These are phyloP conservation scores for cucumber (Cucumis sativus) DNA, from an alignment of 306 rosid species.

Conservation along the genomic window DNA sequence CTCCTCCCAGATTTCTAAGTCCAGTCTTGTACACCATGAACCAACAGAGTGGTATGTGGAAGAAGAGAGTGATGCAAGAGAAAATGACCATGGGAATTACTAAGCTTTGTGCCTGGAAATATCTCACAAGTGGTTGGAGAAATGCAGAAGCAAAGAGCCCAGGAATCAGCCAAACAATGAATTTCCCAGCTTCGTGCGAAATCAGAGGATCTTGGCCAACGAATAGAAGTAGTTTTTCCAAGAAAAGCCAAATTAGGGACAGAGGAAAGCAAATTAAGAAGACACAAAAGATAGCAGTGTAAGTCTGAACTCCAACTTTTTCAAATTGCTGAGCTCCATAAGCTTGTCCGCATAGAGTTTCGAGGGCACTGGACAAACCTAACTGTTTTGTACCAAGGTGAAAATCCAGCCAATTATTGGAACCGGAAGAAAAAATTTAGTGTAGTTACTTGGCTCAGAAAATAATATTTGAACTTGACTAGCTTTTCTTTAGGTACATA, in stretches of 20 bases:
- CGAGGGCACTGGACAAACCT: constrained; percentile 30
- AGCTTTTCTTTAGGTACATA: neutral
- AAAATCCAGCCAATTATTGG: neutral
- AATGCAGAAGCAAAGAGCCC: constrained; percentile 54
- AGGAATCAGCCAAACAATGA: constrained; percentile 52
- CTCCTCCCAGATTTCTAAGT: constrained; percentile 47
- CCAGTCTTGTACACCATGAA: constrained; percentile 45
- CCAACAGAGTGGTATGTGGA: constrained; percentile 62
- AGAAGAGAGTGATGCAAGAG: constrained; percentile 21
- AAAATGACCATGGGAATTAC: constrained; percentile 42
- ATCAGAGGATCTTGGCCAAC: constrained; percentile 75
- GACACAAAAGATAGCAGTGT: constrained; percentile 34
- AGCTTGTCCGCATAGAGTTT: constrained; percentile 37
- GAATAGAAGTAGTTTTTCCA: constrained; percentile 37
- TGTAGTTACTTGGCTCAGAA: neutral
- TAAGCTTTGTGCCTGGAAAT: constrained; percentile 60
- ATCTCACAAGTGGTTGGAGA: constrained; percentile 49
- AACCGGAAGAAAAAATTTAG: neutral
- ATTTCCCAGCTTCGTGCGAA: constrained; percentile 52
- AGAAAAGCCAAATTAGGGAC: constrained; percentile 41
- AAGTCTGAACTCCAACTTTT: constrained; percentile 18
- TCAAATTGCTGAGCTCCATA: constrained; percentile 31
- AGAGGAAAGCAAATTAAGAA: constrained; percentile 46
- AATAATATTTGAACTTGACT: neutral
- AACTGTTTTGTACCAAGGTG: constrained; percentile 14